Base-by-base conservation (phyloP, 2,329 filamentous ascomycete genomes). In the Gremmenia infestans region DNA sequence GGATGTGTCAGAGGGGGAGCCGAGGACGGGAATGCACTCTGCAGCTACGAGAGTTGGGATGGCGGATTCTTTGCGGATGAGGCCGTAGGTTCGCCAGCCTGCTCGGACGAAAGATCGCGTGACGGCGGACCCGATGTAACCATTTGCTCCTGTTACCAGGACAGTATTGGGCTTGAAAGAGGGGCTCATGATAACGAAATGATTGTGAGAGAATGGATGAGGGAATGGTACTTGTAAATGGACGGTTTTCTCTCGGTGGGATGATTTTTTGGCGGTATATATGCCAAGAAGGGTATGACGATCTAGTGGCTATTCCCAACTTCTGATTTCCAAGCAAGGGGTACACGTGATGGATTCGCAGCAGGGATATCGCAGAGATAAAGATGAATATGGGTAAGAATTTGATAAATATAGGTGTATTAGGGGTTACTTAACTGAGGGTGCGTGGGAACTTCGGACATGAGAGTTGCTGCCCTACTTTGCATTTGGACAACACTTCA, bases 101-200 rank as follows among this genome's bases (percentile, higher is more conserved):
- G 74, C 73, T 7, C 72, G 71, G 5, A 71, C 69, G 60, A 79
- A 80, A 22, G 76, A 73, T 17, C 72, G 70, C 51, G 71, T 70
- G 25, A 79, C 74, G 1, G 76, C 74, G n/a, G 65, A 70, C 40
- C 77, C 77, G 40, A 80, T 74, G 62, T 76, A 79, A 8, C 77
- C 77, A 49, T 77, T 78, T n/a, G 76, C 76, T 8, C 76, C 77
- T 1, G 73, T 77, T 25, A 80, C 71, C 6, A 79, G 67, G n/a
- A 73, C 76, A 1, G 70, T 72, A 36, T 48, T 57, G 25, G 22
- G 37, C 23, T 40, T 43, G n/a, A 42, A 32, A 12, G 50, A 43
- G 17, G 39, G 28, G 28, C 19, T 35, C 50, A 52, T 52, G 17
- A 15, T 52, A 7, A 14, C 15, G 11, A 35, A 4, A 22, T 32